A percentile compares a stretch with the other conserved stretches of the same genome.
Conservation (phyloP, 1,284 basidiomycete species). For the Ustilago cynodontis region DNA sequence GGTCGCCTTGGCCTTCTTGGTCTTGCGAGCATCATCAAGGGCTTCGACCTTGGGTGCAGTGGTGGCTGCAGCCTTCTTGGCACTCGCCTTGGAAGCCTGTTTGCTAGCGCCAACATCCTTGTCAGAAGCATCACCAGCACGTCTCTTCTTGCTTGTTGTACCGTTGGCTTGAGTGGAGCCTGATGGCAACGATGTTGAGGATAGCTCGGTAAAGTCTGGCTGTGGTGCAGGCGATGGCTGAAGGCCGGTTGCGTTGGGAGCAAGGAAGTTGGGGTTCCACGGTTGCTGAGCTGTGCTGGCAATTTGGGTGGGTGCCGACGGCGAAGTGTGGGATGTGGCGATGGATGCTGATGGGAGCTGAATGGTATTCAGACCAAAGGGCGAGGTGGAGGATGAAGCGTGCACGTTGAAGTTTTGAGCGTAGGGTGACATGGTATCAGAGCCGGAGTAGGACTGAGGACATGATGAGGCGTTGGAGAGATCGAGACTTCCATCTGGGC, state of each 20-base stretch:
- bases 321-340: conserved; percentile 8
- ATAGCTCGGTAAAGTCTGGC: conserved; percentile 3
- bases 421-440: conserved; percentile 39
- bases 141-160: conserved; percentile 15
- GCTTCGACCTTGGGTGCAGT: conserved; percentile 11
- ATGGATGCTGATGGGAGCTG: conserved; percentile 28
- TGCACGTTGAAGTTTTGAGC: conserved; percentile 28
- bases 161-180: background rate
- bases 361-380: conserved; percentile 26
- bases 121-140: conserved; percentile 11
- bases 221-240: conserved; percentile 11
- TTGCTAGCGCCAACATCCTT: background rate
- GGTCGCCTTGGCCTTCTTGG: conserved; percentile 37
- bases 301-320: conserved; percentile 1
- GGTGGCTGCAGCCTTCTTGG: conserved; percentile 20
- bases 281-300: conserved; percentile 12
- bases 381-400: conserved; percentile 29
- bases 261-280: conserved; percentile 41
- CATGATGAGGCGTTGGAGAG: conserved; percentile 29
- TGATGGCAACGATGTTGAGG: background rate
- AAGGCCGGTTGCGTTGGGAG: conserved; percentile 15
- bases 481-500: conserved; percentile 27
- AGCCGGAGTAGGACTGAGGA: conserved; percentile 26
- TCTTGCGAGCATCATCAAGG: conserved; percentile 15
- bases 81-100: conserved; percentile 6